Conservation (phyloP, 768 basidiomycete genomes). For the Russula griseocarnosa region DNA sequence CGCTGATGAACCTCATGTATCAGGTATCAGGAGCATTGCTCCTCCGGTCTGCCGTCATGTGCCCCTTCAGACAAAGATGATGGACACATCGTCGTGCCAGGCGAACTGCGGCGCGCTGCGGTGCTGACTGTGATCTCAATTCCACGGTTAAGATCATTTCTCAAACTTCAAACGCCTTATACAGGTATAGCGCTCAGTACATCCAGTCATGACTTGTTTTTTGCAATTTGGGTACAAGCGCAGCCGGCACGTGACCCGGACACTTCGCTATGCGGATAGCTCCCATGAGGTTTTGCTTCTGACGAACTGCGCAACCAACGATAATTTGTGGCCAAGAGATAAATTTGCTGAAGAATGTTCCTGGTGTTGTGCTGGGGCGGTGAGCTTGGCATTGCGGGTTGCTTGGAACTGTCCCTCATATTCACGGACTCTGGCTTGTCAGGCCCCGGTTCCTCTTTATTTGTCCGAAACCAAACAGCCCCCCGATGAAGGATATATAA, state of each 20-base stretch:
- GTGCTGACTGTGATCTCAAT: slow-evolving; percentile 3
- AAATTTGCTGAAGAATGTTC: neutral
- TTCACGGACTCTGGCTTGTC: slow-evolving; percentile 7
- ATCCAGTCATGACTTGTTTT: slow-evolving; percentile 3
- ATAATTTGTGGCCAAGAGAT: neutral
- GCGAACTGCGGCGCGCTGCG: slow-evolving; percentile 19
- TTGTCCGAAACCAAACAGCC: slow-evolving; percentile 24
- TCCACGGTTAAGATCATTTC: neutral
- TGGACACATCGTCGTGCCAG: neutral
- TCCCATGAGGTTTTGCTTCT: neutral
- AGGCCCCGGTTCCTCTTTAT: slow-evolving; percentile 13
- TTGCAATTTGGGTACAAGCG: slow-evolving; percentile 7
- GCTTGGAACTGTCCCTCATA: slow-evolving; percentile 1
- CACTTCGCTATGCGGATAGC: neutral
- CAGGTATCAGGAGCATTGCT: neutral
- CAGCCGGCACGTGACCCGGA: slow-evolving; percentile 20
- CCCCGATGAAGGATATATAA: slow-evolving; percentile 25
- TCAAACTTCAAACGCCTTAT: neutral
- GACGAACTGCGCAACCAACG: slow-evolving; percentile 18
- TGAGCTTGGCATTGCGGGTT: neutral
- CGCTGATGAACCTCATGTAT: neutral
- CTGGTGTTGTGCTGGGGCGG: neutral
- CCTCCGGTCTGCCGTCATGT: slow-evolving; percentile 1
- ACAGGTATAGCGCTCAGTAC: neutral
- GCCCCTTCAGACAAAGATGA: neutral